Evolutionary conservation across 768 basidiomycete species (phyloP).

Genomic region (Pilatotrama ljubarskyi): DNA sequence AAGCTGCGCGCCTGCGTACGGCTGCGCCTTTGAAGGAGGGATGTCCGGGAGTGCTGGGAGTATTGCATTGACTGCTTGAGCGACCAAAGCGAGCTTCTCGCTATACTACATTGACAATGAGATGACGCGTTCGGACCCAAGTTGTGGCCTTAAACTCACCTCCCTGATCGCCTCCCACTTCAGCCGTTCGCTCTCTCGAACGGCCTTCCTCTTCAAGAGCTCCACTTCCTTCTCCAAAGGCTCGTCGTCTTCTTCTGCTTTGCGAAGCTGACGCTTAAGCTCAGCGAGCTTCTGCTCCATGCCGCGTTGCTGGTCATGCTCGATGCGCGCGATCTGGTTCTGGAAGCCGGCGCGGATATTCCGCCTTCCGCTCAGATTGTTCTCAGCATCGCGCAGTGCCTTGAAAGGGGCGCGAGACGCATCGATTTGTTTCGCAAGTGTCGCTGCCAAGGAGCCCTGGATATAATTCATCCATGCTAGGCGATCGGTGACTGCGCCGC

Average conservation of each 20-base stretch:
- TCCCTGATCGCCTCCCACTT: slow-evolving; percentile 86
- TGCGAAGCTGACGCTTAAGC: slow-evolving; percentile 66
- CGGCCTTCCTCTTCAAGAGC: slow-evolving; percentile 71
- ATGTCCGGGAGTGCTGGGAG: slow-evolving; percentile 61
- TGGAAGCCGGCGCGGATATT: slow-evolving; percentile 58
- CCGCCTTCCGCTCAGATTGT: slow-evolving; percentile 57
- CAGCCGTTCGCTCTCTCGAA: slow-evolving; percentile 69
- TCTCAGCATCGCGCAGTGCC: slow-evolving; percentile 70
- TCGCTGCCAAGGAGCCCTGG: slow-evolving; percentile 62
- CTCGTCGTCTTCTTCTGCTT: slow-evolving; percentile 63
- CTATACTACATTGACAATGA: slow-evolving; percentile 53
- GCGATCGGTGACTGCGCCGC: slow-evolving; percentile 65
- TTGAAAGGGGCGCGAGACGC: slow-evolving; percentile 67
- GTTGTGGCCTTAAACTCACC: slow-evolving; percentile 40
- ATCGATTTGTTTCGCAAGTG: slow-evolving; percentile 64
- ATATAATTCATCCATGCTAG: slow-evolving; percentile 82
- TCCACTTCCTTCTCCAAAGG: slow-evolving; percentile 69
- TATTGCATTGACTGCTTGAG: slow-evolving; percentile 68
- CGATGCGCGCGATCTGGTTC: slow-evolving; percentile 61
- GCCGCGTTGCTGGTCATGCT: slow-evolving; percentile 64
- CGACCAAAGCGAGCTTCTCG: slow-evolving; percentile 74
- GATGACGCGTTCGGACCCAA: slow-evolving; percentile 5
- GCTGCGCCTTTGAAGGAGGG: slow-evolving; percentile 56
- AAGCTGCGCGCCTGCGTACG: slow-evolving; percentile 60
- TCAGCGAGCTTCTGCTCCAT: slow-evolving; percentile 70